Evolutionary conservation across 108 stramenopile species (phyloP).

Genomic region (Chaetoceros tenuissimus): DNA sequence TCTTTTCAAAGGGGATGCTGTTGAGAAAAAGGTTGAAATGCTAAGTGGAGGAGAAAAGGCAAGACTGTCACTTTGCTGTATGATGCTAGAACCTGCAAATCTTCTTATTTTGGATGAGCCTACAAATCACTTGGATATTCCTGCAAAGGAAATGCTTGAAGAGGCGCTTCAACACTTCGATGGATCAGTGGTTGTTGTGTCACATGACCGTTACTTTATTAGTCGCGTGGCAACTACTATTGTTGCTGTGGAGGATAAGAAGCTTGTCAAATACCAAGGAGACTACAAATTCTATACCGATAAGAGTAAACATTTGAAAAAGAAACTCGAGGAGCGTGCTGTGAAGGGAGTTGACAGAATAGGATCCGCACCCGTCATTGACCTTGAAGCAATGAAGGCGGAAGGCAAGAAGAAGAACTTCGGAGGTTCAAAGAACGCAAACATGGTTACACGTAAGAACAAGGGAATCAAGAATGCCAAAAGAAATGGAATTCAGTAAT

Average conservation of each 20-base stretch:
- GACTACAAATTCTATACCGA: conserved; percentile 97
- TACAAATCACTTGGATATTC: conserved; percentile 85
- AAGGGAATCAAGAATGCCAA: conserved; percentile 99
- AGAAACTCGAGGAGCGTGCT: conserved; percentile 84
- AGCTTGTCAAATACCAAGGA: conserved; percentile 76
- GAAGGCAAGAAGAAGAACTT: conserved; percentile 78
- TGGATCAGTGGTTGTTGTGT: conserved; percentile 88
- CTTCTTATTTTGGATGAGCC: conserved; percentile 89
- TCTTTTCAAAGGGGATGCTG: conserved; percentile 92
- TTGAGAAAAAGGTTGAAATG: conserved; percentile 80
- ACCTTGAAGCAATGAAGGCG: conserved; percentile 36
- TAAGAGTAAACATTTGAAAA: conserved; percentile 60
- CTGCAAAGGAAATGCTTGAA: conserved; percentile 97
- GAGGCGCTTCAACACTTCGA: conserved; percentile 92
- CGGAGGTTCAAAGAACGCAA: conserved; percentile 82
- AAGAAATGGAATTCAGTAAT: conserved; percentile 24
- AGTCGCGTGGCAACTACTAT: conserved; percentile 91
- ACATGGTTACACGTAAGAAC: conserved; percentile 73
- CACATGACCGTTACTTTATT: conserved; percentile 97
- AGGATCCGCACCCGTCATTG: conserved; percentile 60
- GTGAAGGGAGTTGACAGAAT: conserved; percentile 66
- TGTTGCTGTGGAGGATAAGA: conserved; percentile 87
- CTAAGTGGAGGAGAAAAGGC: conserved; percentile 96
- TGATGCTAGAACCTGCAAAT: conserved; percentile 92
- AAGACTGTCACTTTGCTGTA: conserved; percentile 83